Evolutionary conservation across 2,329 filamentous ascomycete genomes (phyloP), one percentile per base, ranked within the genome.

Genomic region (Ceratocystis alfenasii): DNA sequence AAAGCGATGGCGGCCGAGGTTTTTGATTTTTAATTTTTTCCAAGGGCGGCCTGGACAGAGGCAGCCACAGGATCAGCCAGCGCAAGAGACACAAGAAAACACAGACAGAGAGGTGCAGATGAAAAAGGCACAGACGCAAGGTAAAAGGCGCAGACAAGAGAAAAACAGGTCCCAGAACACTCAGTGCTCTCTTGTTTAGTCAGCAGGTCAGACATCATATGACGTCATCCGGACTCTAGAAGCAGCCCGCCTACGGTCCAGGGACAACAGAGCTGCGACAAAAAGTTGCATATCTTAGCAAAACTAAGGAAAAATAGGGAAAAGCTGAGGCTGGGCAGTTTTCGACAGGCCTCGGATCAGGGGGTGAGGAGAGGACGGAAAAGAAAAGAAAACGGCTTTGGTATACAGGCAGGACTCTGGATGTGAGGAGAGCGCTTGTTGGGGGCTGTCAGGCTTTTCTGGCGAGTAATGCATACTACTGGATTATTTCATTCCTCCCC

Each of bases 211-310:
- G 20, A 10, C 22, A 30, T 30, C 53, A 57, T 57, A 57, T 57
- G 53, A 57, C 53, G 53, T 57, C 53, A 57, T 28, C 30, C 53
- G 53, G 53, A 22, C 53, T 57, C 7, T 15, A 57, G 22, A 17
- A 57, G 22, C 53, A 57, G 53, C 30, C 53, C 53, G 53, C 5
- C 22, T 22, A 50, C 17, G 22, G 20, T 50, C 12, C 5, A 36
- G 10, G 8, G 33, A 36, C 10, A 36, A 12, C 33, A 36, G 33
- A 36, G 33, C 33, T 36, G 33, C 33, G 33, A 36, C 33, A 36
- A 36, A 8, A 20, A 22, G 45, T 7, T 48, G n/a, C 45, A 20
- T 36, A 12, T 36, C 33, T 36, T 10, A 36, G 33, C 3, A 36
- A 36, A 36, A 36, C 33, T 3, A 36, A 12, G 33, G 33, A 3